Base-by-base conservation (phyloP, 2,329 filamentous ascomycete genomes). In the Aspergillus unguis region DNA sequence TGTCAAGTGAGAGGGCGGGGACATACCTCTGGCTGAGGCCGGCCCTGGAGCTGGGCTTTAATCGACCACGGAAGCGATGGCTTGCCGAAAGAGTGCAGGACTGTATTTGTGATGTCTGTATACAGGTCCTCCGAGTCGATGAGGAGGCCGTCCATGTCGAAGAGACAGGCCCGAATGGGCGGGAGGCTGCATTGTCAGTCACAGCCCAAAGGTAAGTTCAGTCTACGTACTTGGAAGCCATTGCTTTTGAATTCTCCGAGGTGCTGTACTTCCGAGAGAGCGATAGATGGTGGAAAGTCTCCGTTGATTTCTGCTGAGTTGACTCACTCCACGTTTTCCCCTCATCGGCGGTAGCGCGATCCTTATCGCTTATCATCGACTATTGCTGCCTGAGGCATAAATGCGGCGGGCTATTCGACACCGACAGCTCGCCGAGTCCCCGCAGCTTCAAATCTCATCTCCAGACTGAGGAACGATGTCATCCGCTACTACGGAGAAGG, bases 71-170 rank as follows among this genome's bases (percentile, higher is more conserved):
- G 92, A n/a, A 97, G 78, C 10, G 76, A 70, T 1, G 89, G 87
- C 45, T 84, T 84, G 64, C 80, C 82, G 71, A 94, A 90, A 66
- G 87, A 85, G 52, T 80, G 78, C 36, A 99, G 85, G 35, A 97
- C 82, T 26, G 84, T 78, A 74, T 99, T 96, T 56, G 91, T 87
- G 72, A 88, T 87, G 27, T 82, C 69, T 0, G 90, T 94, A 78
- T 97, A 97, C 53, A 84, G 77, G 67, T 97, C 94, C 77, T 97
- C 94, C 32, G 89, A 91, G 73, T 97, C 86, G 68, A 99, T 88
- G 23, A 99, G 83, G 33, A 99, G 86, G 55, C 94, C 94, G 73
- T 99, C 94, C 92, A 97, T 96, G 78, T 99, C 94, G 71, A 99
- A 97, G 59, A 99, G 85, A 73, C 92, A 96, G 62, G 92, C 94